Evolutionary conservation across 2,329 filamentous ascomycete species (phyloP).

Genomic region (Calycina marina): DNA sequence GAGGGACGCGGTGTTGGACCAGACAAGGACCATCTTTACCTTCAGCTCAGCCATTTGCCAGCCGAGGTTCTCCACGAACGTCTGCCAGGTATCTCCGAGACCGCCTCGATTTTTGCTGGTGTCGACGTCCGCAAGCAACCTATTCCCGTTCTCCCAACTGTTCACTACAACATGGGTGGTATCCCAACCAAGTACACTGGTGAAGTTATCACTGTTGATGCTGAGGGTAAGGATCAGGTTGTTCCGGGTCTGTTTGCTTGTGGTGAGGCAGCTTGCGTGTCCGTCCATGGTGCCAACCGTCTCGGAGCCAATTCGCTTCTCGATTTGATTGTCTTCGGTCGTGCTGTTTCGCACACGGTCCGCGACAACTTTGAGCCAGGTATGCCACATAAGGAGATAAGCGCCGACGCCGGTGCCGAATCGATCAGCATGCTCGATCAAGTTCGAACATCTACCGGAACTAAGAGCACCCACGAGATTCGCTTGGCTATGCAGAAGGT

Average conservation of each 20-base stretch:
- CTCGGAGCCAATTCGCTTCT: conserved; percentile 96
- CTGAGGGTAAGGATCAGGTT: conserved; percentile 77
- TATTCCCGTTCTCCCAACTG: conserved; percentile 88
- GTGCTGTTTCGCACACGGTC: conserved; percentile 80
- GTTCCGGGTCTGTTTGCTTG: conserved; percentile 93
- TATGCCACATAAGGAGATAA: conserved; percentile 61
- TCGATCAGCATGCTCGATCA: conserved; percentile 78
- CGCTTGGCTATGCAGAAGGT: conserved; percentile 90
- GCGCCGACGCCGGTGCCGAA: conserved; percentile 76
- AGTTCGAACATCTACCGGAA: conserved; percentile 52
- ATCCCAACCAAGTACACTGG: conserved; percentile 96
- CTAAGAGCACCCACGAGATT: conserved; percentile 79
- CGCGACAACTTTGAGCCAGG: conserved; percentile 90
- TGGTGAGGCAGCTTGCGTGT: conserved; percentile 93
- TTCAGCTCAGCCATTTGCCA: conserved; percentile 91
- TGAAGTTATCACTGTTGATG: conserved; percentile 75
- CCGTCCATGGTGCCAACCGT: conserved; percentile 95
- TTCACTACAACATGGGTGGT: conserved; percentile 99
- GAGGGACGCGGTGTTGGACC: conserved; percentile 93
- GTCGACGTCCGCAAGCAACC: conserved; percentile 96
- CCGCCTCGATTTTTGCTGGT: conserved; percentile 90
- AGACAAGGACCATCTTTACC: conserved; percentile 97
- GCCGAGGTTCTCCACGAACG: conserved; percentile 87
- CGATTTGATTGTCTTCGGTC: conserved; percentile 93
- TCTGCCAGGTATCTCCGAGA: conserved; percentile 97